These are phyloP conservation scores for Amauroascus niger DNA, from an alignment of 2,329 filamentous ascomycete genomes.

Conservation along the genomic window DNA sequence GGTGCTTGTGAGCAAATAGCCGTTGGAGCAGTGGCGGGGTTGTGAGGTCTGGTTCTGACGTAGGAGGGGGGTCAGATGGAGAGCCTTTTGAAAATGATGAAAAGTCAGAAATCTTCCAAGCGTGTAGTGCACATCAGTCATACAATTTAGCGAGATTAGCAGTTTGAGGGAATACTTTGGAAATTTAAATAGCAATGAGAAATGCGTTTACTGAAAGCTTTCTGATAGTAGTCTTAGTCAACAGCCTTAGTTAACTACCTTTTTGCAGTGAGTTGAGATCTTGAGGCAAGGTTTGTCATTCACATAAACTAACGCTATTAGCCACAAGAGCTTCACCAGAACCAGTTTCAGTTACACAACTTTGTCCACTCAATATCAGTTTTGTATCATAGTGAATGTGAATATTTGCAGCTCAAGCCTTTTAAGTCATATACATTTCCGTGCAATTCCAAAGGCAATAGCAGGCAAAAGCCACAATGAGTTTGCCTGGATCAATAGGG, in stretches of 20 bases:
- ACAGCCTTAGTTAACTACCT: no score
- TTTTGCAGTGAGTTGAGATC: not conserved
- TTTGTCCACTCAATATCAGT: not conserved
- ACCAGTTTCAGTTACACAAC: not conserved
- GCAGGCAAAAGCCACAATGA: no score
- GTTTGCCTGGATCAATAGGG: no score
- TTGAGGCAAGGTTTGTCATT: no score
- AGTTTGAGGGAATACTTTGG: not conserved
- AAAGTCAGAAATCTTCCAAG: not conserved
- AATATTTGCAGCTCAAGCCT: no score
- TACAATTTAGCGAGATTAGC: not conserved
- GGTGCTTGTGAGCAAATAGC: not conserved
- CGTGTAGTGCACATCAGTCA: not conserved
- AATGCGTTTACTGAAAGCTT: not conserved
- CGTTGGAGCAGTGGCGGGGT: conserved; percentile 1
- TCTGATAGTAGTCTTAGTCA: not conserved
- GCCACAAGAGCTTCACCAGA: not conserved
- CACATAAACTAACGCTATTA: no score
- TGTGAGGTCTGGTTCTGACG: not conserved
- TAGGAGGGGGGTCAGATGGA: not conserved
- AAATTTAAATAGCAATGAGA: not conserved
- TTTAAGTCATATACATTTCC: not conserved
- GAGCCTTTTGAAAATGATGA: not conserved
- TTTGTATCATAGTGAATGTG: not conserved
- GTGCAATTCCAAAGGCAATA: not conserved